Evolutionary conservation across 495 filamentous ascomycete genomes (phyloP).

Genomic region (Penicillium subrubescens): DNA sequence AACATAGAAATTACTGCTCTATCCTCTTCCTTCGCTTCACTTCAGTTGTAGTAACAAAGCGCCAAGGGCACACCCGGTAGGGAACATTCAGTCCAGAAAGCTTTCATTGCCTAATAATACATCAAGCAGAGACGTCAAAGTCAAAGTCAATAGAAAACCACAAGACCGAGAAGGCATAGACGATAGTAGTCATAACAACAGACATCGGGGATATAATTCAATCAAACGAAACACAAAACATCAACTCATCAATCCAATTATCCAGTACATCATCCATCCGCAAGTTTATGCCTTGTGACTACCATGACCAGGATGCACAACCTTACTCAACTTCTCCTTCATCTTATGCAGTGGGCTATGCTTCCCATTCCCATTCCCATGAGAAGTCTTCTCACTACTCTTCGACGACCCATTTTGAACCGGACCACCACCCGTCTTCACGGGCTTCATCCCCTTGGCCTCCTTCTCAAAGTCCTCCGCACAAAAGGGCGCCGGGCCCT

Average conservation of each 20-base stretch:
- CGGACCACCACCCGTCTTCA: not conserved
- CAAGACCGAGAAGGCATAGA: not conserved
- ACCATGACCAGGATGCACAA: slow-evolving; percentile 22
- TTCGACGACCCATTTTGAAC: slow-evolving; percentile 7
- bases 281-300: slow-evolving; percentile 6
- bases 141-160: slow-evolving; percentile 5
- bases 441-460: slow-evolving; percentile 12
- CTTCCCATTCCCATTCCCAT: slow-evolving; percentile 19
- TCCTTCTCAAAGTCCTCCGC: slow-evolving; percentile 36
- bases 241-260: not conserved
- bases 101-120: slow-evolving; percentile 11
- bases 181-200: not conserved
- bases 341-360: slow-evolving; percentile 29
- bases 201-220: slow-evolving; percentile 2
- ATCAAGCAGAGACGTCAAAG: not conserved
- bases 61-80: too few species aligned
- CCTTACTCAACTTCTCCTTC: slow-evolving; percentile 37
- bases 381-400: slow-evolving; percentile 12
- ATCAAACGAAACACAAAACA: not conserved
- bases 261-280: not conserved
- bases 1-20: not conserved
- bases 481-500: slow-evolving; percentile 28
- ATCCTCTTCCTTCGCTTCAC: too few species aligned
- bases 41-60: too few species aligned
- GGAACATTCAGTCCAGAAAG: not conserved